These are phyloP conservation scores for Gymnopilus dilepis DNA, from an alignment of 768 basidiomycete genomes.

Conservation along the genomic window DNA sequence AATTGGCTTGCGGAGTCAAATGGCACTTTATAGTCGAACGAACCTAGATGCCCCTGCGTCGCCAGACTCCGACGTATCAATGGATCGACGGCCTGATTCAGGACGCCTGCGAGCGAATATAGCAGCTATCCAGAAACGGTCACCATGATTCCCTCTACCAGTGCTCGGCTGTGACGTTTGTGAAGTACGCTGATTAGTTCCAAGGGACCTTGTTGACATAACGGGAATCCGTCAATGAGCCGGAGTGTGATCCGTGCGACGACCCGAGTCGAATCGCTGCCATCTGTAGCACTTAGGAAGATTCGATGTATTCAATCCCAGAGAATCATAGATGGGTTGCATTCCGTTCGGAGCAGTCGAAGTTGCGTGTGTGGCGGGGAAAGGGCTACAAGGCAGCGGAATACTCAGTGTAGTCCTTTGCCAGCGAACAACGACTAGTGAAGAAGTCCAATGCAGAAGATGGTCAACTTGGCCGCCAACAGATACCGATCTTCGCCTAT, in stretches of 20 bases:
- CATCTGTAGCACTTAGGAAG: neutral
- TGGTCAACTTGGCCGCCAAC: neutral
- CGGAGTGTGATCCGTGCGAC: neutral
- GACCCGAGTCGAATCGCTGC: neutral
- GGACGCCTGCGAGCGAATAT: neutral
- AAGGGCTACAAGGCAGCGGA: neutral
- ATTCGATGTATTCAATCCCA: neutral
- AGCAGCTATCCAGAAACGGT: neutral
- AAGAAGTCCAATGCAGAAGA: neutral
- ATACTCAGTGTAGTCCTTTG: neutral
- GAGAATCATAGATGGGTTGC: neutral
- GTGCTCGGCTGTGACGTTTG: neutral
- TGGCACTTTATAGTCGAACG: neutral
- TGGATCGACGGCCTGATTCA: constrained; percentile 5
- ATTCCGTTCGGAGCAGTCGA: constrained; percentile 5
- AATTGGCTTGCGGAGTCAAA: neutral
- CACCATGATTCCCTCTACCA: constrained; percentile 1
- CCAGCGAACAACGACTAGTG: neutral
- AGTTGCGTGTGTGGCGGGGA: constrained; percentile 6
- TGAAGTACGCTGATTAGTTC: neutral
- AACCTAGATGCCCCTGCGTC: constrained; percentile 3
- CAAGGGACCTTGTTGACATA: constrained; percentile 1
- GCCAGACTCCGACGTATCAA: constrained; percentile 2
- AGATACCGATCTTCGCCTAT: constrained; percentile 7
- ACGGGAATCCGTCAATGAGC: neutral